Conservation (phyloP, 768 basidiomycete genomes). For the Dacryopinax primogenitus region DNA sequence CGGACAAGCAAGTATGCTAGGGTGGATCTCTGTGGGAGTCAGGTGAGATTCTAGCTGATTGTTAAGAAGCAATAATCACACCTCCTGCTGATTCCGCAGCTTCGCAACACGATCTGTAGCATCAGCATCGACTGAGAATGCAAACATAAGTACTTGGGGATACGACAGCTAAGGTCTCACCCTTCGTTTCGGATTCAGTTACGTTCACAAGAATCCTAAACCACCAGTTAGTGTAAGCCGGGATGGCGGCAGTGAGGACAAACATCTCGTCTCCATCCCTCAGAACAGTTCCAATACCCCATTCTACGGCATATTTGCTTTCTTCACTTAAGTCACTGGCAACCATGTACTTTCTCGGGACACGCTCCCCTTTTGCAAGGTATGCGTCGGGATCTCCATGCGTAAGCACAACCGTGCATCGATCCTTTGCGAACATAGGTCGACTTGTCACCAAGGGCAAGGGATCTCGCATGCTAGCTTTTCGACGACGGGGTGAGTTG, state of each 20-base stretch:
- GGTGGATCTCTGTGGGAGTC: slow-evolving; percentile 56
- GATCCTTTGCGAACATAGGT: slow-evolving; percentile 77
- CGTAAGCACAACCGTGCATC: slow-evolving; percentile 77
- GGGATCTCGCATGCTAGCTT: slow-evolving; percentile 37
- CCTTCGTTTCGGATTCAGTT: slow-evolving; percentile 82
- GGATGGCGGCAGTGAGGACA: slow-evolving; percentile 13
- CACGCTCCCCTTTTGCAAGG: neutral
- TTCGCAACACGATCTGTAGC: slow-evolving; percentile 63
- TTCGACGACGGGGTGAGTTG: slow-evolving; percentile 13
- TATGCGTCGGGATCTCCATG: slow-evolving; percentile 62
- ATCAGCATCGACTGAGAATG: slow-evolving; percentile 41
- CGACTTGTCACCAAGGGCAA: slow-evolving; percentile 55
- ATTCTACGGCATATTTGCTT: slow-evolving; percentile 87
- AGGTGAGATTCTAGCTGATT: slow-evolving; percentile 10
- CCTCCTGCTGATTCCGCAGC: slow-evolving; percentile 84
- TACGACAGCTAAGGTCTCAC: slow-evolving; percentile 32
- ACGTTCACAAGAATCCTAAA: slow-evolving; percentile 70
- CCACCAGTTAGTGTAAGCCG: neutral
- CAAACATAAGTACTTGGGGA: neutral
- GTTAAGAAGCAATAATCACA: slow-evolving; percentile 22
- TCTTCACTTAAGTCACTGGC: slow-evolving; percentile 94
- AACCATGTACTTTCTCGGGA: slow-evolving; percentile 60
- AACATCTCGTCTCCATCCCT: slow-evolving; percentile 86
- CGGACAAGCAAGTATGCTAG: slow-evolving; percentile 77
- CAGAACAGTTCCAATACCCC: slow-evolving; percentile 93